These are phyloP conservation scores for Rhodamnia argentea DNA, from an alignment of 345 rosid genomes.

Conservation along the genomic window DNA sequence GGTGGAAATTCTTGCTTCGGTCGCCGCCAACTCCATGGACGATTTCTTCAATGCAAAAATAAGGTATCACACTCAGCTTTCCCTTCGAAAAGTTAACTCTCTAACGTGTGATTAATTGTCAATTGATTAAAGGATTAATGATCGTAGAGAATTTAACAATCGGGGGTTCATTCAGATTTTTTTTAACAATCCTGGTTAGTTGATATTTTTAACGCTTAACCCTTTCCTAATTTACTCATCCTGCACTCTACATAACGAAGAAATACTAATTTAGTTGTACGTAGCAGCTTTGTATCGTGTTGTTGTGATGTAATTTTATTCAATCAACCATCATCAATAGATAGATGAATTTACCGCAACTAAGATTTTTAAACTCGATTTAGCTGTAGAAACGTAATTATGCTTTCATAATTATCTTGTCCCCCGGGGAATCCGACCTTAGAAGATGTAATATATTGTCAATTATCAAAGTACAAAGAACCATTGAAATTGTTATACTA, in stretches of 20 bases:
- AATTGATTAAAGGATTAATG: not conserved
- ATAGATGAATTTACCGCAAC: not conserved
- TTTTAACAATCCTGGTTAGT: too few species aligned
- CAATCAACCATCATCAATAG: not conserved
- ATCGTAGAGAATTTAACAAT: not conserved
- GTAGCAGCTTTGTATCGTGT: not conserved
- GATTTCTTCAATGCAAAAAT: not conserved
- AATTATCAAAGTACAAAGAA: not conserved
- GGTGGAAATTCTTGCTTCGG: not conserved
- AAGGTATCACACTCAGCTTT: not conserved
- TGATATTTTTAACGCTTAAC: not conserved
- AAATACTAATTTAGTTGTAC: not conserved
- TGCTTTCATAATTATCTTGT: not conserved
- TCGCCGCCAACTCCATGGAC: not conserved
- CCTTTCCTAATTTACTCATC: not conserved
- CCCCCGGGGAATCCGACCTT: not conserved
- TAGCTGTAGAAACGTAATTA: not conserved
- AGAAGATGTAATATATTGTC: not conserved
- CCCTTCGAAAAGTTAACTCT: not conserved
- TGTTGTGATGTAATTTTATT: not conserved
- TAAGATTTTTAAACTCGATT: not conserved
- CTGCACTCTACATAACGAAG: accelerated
- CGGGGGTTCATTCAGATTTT: not conserved
- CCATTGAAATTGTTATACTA: not conserved
- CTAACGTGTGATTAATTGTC: too few species aligned